A percentile compares a stretch with the other conserved stretches of the same genome.
Conservation (phyloP, 345 rosid species). For the Eucalyptus dawsonii region DNA sequence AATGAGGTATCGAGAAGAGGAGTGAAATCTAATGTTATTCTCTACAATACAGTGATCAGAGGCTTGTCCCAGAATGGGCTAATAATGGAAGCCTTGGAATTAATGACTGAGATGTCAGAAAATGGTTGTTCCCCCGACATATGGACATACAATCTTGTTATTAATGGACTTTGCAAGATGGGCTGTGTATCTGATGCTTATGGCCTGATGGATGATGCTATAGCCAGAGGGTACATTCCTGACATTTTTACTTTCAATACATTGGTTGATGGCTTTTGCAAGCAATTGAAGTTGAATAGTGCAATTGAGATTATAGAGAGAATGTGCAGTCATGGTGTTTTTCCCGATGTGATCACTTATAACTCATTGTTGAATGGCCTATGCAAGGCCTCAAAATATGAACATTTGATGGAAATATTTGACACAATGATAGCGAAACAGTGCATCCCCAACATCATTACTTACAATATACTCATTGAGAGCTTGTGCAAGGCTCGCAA, state of each 20-base stretch:
- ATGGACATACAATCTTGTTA: constrained; percentile 71
- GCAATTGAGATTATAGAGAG: constrained; percentile 55
- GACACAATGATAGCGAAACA: constrained; percentile 53
- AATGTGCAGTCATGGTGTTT: constrained; percentile 56
- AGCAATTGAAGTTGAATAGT: constrained; percentile 56
- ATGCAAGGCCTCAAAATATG: constrained; percentile 67
- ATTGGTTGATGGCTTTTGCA: constrained; percentile 76
- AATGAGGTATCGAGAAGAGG: constrained; percentile 46
- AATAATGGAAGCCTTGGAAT: constrained; percentile 54
- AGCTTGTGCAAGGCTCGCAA: constrained; percentile 67
- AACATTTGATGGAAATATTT: constrained; percentile 74
- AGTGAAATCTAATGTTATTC: constrained; percentile 37
- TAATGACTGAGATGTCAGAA: constrained; percentile 59
- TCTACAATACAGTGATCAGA: constrained; percentile 64
- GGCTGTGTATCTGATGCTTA: constrained; percentile 77
- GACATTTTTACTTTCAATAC: constrained; percentile 86
- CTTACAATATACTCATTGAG: constrained; percentile 77
- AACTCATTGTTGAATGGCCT: constrained; percentile 85
- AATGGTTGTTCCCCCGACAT: constrained; percentile 53
- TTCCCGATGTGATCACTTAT: constrained; percentile 79
- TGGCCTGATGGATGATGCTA: constrained; percentile 49
- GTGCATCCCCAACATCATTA: constrained; percentile 61
- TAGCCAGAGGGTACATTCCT: constrained; percentile 58
- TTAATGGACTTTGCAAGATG: constrained; percentile 86
- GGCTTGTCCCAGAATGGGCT: constrained; percentile 77